These are phyloP conservation scores for Logfia minima DNA, from an alignment of 129 eudicot species.

Conservation along the genomic window DNA sequence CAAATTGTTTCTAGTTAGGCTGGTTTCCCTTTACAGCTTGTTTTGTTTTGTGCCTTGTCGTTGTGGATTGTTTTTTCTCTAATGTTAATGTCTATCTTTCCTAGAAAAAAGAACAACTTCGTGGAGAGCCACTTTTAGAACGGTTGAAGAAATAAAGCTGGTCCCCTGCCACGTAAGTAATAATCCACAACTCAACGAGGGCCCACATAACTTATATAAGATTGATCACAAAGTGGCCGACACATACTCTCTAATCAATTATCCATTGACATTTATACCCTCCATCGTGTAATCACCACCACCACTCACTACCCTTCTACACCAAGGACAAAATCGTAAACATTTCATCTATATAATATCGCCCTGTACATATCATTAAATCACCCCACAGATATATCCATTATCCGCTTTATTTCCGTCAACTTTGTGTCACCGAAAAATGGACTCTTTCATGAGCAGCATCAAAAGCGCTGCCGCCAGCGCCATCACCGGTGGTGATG, in stretches of 20 bases:
- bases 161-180: no score
- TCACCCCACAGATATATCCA: background rate
- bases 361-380: background rate
- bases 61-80: no score
- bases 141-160: no score
- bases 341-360: slow-evolving; percentile 12
- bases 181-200: background rate
- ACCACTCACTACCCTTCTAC: slow-evolving; percentile 1
- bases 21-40: no score
- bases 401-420: background rate
- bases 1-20: no score
- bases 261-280: slow-evolving; percentile 12
- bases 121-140: no score
- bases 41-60: no score
- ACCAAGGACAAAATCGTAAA: slow-evolving; percentile 28
- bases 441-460: slow-evolving; percentile 28
- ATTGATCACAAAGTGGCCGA: slow-evolving; percentile 23
- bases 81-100: no score
- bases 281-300: background rate
- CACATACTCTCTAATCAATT: background rate
- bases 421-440: background rate
- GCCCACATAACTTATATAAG: slow-evolving; percentile 1
- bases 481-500: slow-evolving; percentile 21
- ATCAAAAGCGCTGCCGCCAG: slow-evolving; percentile 30
- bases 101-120: no score